Conservation (phyloP, 169 alveolate species). For the Plasmodium billcollinsi region DNA sequence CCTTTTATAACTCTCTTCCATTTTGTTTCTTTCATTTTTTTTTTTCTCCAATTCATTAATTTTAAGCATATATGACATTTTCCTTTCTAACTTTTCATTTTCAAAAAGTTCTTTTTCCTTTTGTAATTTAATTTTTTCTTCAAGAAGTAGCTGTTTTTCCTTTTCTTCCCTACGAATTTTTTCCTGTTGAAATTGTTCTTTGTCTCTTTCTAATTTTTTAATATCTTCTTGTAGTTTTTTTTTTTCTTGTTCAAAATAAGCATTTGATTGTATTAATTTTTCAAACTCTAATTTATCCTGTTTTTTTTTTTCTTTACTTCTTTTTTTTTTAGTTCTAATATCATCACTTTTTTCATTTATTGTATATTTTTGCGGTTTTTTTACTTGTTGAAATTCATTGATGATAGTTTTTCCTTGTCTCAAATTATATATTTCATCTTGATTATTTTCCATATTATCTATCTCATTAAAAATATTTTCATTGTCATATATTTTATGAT, state of each 20-base stretch:
- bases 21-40: constrained; percentile 12
- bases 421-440: neutral
- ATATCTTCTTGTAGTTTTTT: constrained; percentile 68
- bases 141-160: constrained; percentile 73
- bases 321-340: constrained; percentile 12
- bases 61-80: constrained; percentile 33
- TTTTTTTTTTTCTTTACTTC: neutral
- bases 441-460: neutral
- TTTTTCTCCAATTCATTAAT: constrained; percentile 23
- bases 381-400: neutral
- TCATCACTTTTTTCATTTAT: neutral
- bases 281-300: constrained; percentile 33
- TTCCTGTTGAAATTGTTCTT: constrained; percentile 40
- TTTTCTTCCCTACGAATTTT: constrained; percentile 34
- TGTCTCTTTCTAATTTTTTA: constrained; percentile 43
- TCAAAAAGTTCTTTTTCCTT: constrained; percentile 71
- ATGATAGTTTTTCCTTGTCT: neutral
- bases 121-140: constrained; percentile 78
- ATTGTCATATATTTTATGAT: neutral
- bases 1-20: constrained; percentile 2
- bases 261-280: constrained; percentile 28
- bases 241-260: constrained; percentile 55
- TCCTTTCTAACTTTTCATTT: constrained; percentile 39
- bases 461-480: neutral
- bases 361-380: constrained; percentile 3